phyloP scores from a whole-genome alignment of 2,329 filamentous ascomycete species.

The Hypomyces rosellus region DNA sequence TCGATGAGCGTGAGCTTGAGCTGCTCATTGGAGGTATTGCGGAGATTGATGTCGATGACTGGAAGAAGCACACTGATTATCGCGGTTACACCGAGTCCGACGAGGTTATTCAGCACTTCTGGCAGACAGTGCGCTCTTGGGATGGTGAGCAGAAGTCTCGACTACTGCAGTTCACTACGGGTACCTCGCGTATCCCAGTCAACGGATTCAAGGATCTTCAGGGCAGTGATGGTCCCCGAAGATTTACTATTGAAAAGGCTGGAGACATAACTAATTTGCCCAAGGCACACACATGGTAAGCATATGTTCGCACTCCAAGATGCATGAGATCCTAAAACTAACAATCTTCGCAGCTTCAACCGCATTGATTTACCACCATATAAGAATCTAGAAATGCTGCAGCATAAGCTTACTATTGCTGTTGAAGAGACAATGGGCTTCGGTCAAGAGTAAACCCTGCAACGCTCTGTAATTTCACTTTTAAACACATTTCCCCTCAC shows the following conservation, averaged over 20 bases:
- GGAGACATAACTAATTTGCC: conserved; percentile 86
- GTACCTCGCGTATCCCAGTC: conserved; percentile 94
- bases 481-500: not conserved
- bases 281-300: conserved; percentile 96
- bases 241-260: conserved; percentile 97
- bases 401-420: conserved; percentile 88
- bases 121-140: conserved; percentile 95
- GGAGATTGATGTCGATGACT: conserved; percentile 99
- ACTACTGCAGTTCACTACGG: conserved; percentile 92
- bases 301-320: conserved; percentile 17
- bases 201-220: conserved; percentile 99
- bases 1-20: conserved; percentile 95
- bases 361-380: conserved; percentile 92
- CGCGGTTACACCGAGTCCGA: conserved; percentile 97
- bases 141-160: conserved; percentile 98
- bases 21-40: conserved; percentile 96
- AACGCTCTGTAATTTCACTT: conserved; percentile 2
- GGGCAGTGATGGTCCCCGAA: conserved; percentile 86
- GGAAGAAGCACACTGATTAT: conserved; percentile 99
- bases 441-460: conserved; percentile 72
- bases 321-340: conserved; percentile 10
- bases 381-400: conserved; percentile 77
- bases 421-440: conserved; percentile 99
- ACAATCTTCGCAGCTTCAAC: conserved; percentile 67
- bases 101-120: conserved; percentile 97